Evolutionary conservation across 2,329 filamentous ascomycete genomes (phyloP).

Genomic region (Chaetothyriales sp.): DNA sequence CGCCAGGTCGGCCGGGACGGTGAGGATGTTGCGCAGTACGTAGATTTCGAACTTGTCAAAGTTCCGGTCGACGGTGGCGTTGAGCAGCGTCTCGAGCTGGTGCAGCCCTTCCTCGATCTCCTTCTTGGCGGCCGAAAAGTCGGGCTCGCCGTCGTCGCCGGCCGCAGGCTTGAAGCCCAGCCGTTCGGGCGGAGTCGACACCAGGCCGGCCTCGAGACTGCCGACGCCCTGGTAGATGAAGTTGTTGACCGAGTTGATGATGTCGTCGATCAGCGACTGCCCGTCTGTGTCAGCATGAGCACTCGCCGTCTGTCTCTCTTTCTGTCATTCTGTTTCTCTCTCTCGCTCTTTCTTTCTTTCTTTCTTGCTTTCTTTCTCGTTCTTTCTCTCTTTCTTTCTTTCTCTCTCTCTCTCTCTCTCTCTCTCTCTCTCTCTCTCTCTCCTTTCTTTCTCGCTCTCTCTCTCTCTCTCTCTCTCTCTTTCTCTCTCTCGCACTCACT

Average conservation of each 20-base stretch:
- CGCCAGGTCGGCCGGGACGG: slow-evolving; percentile 55
- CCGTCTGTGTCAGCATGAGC: slow-evolving; percentile 4
- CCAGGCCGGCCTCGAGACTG: slow-evolving; percentile 70
- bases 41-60: slow-evolving; percentile 85
- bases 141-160: slow-evolving; percentile 32
- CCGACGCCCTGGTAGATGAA: slow-evolving; percentile 81
- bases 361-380: too few relatives aligned
- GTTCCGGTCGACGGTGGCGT: slow-evolving; percentile 67
- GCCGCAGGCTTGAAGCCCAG: slow-evolving; percentile 59
- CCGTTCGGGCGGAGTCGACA: slow-evolving; percentile 56
- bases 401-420: neutral
- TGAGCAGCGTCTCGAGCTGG: slow-evolving; percentile 69
- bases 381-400: too few relatives aligned
- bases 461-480: neutral
- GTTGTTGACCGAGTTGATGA: slow-evolving; percentile 93
- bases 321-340: too few relatives aligned
- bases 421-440: neutral
- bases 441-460: too few relatives aligned
- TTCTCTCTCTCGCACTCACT: neutral
- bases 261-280: slow-evolving; percentile 88
- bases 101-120: slow-evolving; percentile 85
- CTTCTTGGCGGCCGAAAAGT: slow-evolving; percentile 39
- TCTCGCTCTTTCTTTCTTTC: neutral
- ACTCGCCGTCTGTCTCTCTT: too few relatives aligned
- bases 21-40: slow-evolving; percentile 71